These are phyloP conservation scores for Pleurotus giganteus DNA, from an alignment of 768 basidiomycete genomes.

Conservation along the genomic window DNA sequence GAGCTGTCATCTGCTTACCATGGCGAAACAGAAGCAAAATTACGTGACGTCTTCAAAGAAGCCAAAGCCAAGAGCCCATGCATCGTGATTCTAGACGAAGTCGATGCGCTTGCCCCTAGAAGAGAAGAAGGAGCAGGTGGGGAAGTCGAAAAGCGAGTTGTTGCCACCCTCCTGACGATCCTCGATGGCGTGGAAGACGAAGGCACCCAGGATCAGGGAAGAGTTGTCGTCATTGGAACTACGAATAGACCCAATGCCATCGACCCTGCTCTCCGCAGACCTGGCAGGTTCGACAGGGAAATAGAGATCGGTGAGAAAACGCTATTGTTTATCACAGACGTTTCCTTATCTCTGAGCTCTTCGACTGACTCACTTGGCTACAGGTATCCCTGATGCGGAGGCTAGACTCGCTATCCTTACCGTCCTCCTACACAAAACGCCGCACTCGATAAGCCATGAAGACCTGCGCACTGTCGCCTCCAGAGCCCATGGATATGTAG, in stretches of 20 bases:
- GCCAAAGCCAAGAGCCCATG: constrained; percentile 83
- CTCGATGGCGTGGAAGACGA: constrained; percentile 85
- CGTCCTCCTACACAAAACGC: constrained; percentile 81
- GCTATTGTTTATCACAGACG: constrained; percentile 4
- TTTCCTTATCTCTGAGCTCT: constrained; percentile 4
- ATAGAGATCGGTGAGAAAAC: constrained; percentile 80
- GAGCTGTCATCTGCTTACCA: constrained; percentile 95
- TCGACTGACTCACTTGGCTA: constrained; percentile 1
- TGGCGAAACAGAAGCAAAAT: constrained; percentile 91
- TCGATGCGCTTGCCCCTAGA: constrained; percentile 91
- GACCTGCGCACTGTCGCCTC: constrained; percentile 69
- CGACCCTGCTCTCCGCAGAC: constrained; percentile 86
- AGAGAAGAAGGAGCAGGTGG: constrained; percentile 89
- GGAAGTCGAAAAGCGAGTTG: constrained; percentile 95
- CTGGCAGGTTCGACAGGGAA: constrained; percentile 91
- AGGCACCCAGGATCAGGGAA: constrained; percentile 38
- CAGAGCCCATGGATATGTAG: constrained; percentile 93
- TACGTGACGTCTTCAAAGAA: constrained; percentile 87
- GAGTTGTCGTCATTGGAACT: constrained; percentile 94
- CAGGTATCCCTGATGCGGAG: constrained; percentile 86
- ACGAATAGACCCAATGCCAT: constrained; percentile 96
- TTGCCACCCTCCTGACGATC: constrained; percentile 90
- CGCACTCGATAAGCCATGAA: constrained; percentile 60
- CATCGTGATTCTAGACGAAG: constrained; percentile 93
- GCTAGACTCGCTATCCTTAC: constrained; percentile 84